A percentile compares a stretch with the other conserved stretches of the same genome.
phyloP scores from a whole-genome alignment of 495 filamentous ascomycete species.

The Cryomyces minteri region DNA sequence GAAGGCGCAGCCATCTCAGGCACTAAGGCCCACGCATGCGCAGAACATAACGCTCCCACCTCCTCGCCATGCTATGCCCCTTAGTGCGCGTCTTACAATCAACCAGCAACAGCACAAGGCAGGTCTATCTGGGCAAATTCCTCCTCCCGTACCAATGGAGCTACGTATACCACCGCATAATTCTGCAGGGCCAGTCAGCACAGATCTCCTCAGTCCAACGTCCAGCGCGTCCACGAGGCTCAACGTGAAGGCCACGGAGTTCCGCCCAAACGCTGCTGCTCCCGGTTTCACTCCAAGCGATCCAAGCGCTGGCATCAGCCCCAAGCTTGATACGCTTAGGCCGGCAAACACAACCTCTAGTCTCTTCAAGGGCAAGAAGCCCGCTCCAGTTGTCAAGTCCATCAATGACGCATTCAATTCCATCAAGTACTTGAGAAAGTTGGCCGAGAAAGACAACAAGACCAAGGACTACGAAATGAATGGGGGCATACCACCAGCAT shows the following conservation, averaged over 20 bases:
- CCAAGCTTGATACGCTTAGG: slow-evolving; percentile 28
- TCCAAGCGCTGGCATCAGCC: slow-evolving; percentile 43
- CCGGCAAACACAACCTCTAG: slow-evolving; percentile 7
- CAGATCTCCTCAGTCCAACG: slow-evolving; percentile 24
- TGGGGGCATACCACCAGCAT: slow-evolving; percentile 58
- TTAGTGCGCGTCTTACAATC: slow-evolving; percentile 30
- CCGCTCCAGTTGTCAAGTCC: slow-evolving; percentile 32
- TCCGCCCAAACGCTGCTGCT: slow-evolving; percentile 65
- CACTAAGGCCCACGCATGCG: not conserved
- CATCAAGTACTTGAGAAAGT: slow-evolving; percentile 53
- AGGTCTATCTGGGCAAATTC: slow-evolving; percentile 12
- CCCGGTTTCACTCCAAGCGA: slow-evolving; percentile 51
- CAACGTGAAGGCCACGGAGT: slow-evolving; percentile 70
- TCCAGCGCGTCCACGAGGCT: slow-evolving; percentile 44
- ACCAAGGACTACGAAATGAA: slow-evolving; percentile 36
- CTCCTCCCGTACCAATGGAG: slow-evolving; percentile 36
- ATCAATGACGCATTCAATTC: slow-evolving; percentile 55
- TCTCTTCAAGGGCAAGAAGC: slow-evolving; percentile 45
- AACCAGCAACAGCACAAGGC: slow-evolving; percentile 36
- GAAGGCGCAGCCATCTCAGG: not conserved
- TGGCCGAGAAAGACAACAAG: slow-evolving; percentile 24
- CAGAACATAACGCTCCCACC: not conserved
- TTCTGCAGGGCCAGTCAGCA: slow-evolving; percentile 25
- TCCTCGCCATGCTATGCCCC: not conserved
- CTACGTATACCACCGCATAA: slow-evolving; percentile 29